Base-by-base conservation (phyloP, 352 stramenopile species). In the Phytophthora citricola region DNA sequence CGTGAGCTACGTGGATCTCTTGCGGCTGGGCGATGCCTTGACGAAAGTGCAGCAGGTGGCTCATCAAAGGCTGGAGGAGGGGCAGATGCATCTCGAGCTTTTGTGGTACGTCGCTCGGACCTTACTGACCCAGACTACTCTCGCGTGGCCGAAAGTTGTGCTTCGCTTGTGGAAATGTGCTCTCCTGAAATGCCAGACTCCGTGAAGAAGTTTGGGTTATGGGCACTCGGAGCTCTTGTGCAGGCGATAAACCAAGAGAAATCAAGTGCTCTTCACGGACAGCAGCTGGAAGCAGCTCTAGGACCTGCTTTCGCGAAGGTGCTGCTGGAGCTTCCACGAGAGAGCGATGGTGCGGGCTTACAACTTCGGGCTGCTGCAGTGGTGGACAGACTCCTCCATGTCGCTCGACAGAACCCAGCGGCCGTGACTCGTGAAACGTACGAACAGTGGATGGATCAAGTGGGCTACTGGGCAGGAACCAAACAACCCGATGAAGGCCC, bases 361-460 rank as follows among this genome's bases (percentile, higher is more conserved):
- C 82, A 91, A 32, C 29, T 77, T 7, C 67, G 73, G n/a, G 79
- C 83, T 24, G 80, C 81, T 17, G 45, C 49, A 36, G 57, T 92
- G 27, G 20, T 90, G 22, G 66, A 86, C 15, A 59, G 56, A n/a
- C 24, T 90, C 34, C 67, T 91, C 6, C 72, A 87, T 52, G 22
- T 87, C 8, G 73, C 74, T 29, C 64, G 78, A 11, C 70, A 79
- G 24, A 73, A 78, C 14, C 65, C 73, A 0, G 63, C 74, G 0
- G 34, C 71, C 5, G 74, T 78, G 22, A 53, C 74, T 31, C 69
- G 46, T 32, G 71, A 81, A 4, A 76, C 79, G 2, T 89, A 90
- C 50, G 76, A 87, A 44, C 59, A 78, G 9, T 93, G 83, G 83
- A 82, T 92, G 76, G 71, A 88, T 41, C 76, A 84, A 44, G 74